Base-by-base conservation (phyloP, 208 protist genomes). In the Acanthamoeba sp. region DNA sequence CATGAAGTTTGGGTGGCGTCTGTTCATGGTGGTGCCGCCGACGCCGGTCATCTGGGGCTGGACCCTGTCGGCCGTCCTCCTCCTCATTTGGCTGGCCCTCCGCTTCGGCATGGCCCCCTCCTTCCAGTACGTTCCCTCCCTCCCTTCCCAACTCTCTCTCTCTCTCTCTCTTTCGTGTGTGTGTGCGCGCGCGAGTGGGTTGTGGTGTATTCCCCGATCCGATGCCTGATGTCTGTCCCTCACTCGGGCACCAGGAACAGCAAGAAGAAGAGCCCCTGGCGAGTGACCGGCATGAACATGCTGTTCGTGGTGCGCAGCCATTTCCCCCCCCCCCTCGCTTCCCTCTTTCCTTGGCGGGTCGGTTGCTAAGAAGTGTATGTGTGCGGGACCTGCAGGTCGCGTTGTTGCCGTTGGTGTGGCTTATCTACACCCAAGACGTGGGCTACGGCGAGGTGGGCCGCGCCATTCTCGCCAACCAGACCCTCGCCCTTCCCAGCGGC, bases 11-110 rank as follows among this genome's bases (percentile, higher is more conserved):
- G 82, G 82, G 9, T 66, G 82, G 55, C 24, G 52, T 16, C 48
- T 90, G 34, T 90, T 90, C 55, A 69, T 69, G 52, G 82, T 90
- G 45, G 45, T 38, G 14, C 82, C 82, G 20, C 82, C 82, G 29
- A 18, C 20, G 52, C 82, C 82, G 38, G 82, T 90, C 34, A 27
- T 90, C 32, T 90, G 55, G 52, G 82, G 82, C 24, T 90, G 82
- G 82, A 48, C 29, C 42, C 52, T 66, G 52, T 90, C 55, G 32
- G 45, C 55, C 52, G 27, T 90, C 14, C 55, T 90, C 22, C 55
- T 90, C 4, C 12, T 34, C 32, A 27, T 90, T 7, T 90, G 82
- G 82, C 16, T 66, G 22, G 55, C 38, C n/a, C 82, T 90, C 34
- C 45, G 55, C 34, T 90, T 90, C 34, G 82, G 55, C 42, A 38